Conservation (phyloP, 768 basidiomycete genomes). For the Tylopilus felleus region DNA sequence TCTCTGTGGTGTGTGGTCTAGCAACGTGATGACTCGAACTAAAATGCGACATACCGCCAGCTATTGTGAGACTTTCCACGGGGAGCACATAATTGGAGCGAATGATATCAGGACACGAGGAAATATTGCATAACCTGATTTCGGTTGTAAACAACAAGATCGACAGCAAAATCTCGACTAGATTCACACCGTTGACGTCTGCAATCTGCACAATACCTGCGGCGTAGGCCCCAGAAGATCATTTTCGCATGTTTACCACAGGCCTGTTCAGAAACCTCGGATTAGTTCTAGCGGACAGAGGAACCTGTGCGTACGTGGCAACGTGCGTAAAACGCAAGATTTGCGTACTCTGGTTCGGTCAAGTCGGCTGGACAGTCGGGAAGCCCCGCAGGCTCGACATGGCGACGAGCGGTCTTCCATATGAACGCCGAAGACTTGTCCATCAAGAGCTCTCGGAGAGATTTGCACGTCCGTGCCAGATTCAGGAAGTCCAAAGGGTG, state of each 20-base stretch:
- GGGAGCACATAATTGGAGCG: not conserved
- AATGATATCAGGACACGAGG: not conserved
- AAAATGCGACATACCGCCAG: not conserved
- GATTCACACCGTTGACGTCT: too few relatives aligned
- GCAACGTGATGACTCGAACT: not conserved
- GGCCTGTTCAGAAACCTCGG: not conserved
- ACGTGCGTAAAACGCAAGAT: conserved; percentile 32
- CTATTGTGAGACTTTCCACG: not conserved
- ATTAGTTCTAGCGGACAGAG: not conserved
- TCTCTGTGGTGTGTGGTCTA: not conserved
- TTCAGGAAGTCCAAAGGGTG: not conserved
- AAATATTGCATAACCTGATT: not conserved
- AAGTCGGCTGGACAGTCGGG: conserved; percentile 24
- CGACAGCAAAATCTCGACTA: not conserved
- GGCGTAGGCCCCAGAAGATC: conserved; percentile 5
- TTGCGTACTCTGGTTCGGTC: conserved; percentile 43
- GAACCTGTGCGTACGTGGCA: conserved; percentile 18
- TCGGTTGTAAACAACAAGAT: not conserved
- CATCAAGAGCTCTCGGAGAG: conserved; percentile 27
- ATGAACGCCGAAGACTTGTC: conserved; percentile 26
- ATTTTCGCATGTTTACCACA: conserved; percentile 7
- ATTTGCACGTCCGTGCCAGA: not conserved
- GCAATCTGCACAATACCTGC: too few relatives aligned
- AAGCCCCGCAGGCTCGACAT: conserved; percentile 12
- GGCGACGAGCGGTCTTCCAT: conserved; percentile 8